Evolutionary conservation across 139 green algal genomes (phyloP).

Genomic region (Dunaliella sp.): DNA sequence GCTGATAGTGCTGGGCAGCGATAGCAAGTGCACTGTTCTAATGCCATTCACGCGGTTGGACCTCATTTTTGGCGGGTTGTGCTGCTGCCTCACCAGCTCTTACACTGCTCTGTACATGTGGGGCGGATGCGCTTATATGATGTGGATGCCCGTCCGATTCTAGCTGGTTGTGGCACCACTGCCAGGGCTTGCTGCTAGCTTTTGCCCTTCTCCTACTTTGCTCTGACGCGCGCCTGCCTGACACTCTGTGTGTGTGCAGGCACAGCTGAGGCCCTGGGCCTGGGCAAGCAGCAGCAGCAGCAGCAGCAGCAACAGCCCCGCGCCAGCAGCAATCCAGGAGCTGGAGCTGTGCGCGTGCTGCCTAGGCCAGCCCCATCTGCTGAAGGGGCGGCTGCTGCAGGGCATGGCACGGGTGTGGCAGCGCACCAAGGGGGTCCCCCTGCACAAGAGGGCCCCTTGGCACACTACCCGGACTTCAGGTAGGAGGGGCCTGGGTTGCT

Average conservation of each 20-base stretch:
- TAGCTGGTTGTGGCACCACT: not conserved
- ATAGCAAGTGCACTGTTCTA: not conserved
- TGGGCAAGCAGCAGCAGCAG: not conserved
- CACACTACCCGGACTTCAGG: constrained; percentile 28
- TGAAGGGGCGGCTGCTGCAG: no score
- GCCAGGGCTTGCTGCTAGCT: not conserved
- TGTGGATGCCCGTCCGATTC: not conserved
- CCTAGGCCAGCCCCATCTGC: not conserved
- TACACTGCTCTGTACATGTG: not conserved
- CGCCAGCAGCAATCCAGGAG: not conserved
- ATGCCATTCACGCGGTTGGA: not conserved
- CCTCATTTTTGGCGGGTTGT: not conserved
- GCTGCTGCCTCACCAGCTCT: not conserved
- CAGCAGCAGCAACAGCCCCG: not conserved
- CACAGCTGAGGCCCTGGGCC: not conserved
- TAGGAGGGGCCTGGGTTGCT: no score
- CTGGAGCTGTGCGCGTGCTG: no score
- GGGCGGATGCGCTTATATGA: no score
- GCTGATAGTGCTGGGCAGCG: not conserved
- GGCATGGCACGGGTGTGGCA: not conserved
- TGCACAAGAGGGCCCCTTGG: constrained; percentile 33
- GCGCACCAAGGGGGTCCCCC: not conserved
- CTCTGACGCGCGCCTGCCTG: no score
- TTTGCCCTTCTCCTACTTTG: no score
- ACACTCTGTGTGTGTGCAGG: no score